Evolutionary conservation across 73 alveolate species (phyloP), one percentile per base, ranked within the genome.

Genomic region (Paramecium bursaria): DNA sequence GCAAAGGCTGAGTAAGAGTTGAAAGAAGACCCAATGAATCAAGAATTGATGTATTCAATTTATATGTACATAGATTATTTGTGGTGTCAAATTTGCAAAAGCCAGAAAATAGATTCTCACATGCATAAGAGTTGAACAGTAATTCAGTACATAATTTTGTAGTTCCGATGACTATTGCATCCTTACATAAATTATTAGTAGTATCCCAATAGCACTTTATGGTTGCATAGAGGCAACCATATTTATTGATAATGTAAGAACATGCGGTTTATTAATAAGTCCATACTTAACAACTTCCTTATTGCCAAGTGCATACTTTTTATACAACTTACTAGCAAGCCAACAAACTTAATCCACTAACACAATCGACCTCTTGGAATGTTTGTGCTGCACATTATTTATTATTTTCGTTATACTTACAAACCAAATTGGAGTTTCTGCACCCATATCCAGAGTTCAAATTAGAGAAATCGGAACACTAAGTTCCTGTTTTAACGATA

Each of bases 211-310:
- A 57, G 33, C 76, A 57, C 6, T 48, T 4, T 14, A 57, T 57
- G 11, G 47, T 48, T 30, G 76, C 76, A 57, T 57, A 57, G 51
- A 57, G 27, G 17, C 76, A 57, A 57, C 76, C 76, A 27, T 57
- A 57, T 27, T 57, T 27, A 57, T 57, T 57, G n/a, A 30, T n/a
- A 11, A 57, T 57, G 15, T 57, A 57, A 30, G 17, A 7, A 57
- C 76, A 57, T 23, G 21, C 76, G 33, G 33, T 30, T 15, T 30
- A 29, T 11, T 50, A 14, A 0, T 48, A 50, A 26, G 49, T 30
- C 76, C 76, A 57, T 57, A 14, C 49, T 26, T 57, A n/a, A 30
- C 76, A 57, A n/a, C n/a, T n/a, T n/a, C n/a, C n/a, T n/a, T n/a
- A n/a, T n/a, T n/a, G n/a, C n/a, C n/a, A n/a, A n/a, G n/a, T n/a